These are phyloP conservation scores for Aspergillus novoparasiticus DNA, from an alignment of 2,329 filamentous ascomycete species.

Conservation along the genomic window DNA sequence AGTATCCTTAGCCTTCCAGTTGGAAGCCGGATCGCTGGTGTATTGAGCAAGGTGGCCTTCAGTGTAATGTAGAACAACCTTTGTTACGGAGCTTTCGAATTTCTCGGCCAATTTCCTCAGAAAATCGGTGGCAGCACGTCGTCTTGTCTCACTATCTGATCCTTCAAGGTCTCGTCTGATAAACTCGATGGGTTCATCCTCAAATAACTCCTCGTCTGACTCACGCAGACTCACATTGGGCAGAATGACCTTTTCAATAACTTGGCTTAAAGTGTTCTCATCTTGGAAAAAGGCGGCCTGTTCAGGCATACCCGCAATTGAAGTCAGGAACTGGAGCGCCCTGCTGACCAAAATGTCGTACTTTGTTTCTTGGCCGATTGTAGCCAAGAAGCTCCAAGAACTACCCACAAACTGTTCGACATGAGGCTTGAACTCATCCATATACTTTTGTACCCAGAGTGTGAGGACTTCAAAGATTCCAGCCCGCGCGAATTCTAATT, in stretches of 20 bases:
- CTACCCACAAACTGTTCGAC: constrained; percentile 83
- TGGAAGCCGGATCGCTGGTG: constrained; percentile 64
- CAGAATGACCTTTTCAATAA: constrained; percentile 93
- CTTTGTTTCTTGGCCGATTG: constrained; percentile 82
- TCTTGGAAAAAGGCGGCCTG: constrained; percentile 87
- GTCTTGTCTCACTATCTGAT: constrained; percentile 90
- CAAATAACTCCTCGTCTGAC: constrained; percentile 92
- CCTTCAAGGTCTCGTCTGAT: constrained; percentile 94
- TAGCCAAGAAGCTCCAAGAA: constrained; percentile 88
- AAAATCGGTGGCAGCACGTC: constrained; percentile 93
- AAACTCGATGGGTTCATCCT: constrained; percentile 98
- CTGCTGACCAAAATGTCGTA: constrained; percentile 94
- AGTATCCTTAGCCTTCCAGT: constrained; percentile 98
- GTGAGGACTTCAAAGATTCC: constrained; percentile 91
- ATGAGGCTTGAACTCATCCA: constrained; percentile 85
- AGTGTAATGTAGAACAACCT: constrained; percentile 84
- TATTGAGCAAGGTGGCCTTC: constrained; percentile 78
- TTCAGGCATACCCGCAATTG: constrained; percentile 74
- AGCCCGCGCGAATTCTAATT: constrained; percentile 83
- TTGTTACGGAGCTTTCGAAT: constrained; percentile 82
- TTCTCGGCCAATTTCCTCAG: constrained; percentile 83
- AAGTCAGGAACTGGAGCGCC: constrained; percentile 90
- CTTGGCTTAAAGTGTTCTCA: constrained; percentile 74
- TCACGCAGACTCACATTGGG: constrained; percentile 91
- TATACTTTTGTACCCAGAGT: constrained; percentile 90